Evolutionary conservation across 23 red algal species (phyloP).

Genomic region (Gracilaria gracilis): DNA sequence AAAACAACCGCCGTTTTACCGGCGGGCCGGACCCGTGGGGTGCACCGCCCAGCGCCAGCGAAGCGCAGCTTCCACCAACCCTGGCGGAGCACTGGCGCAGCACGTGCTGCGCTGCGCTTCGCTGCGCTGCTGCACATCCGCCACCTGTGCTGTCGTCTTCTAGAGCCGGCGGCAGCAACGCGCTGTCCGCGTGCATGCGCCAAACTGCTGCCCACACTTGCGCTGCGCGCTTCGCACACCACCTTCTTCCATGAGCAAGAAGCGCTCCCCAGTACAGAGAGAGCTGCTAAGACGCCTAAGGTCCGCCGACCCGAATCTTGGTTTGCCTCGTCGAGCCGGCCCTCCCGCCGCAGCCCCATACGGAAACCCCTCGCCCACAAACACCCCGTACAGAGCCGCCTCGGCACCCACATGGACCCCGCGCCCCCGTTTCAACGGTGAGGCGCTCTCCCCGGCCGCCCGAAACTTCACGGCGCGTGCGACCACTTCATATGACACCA

Average conservation of each 20-base stretch:
- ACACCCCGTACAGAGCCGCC: not conserved
- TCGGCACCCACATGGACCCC: not conserved
- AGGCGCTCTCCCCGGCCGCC: conserved; percentile 39
- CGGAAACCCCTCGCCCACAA: not conserved
- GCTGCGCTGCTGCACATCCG: not conserved
- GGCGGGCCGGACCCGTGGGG: too few relatives aligned
- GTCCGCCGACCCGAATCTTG: not conserved
- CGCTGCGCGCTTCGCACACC: not conserved
- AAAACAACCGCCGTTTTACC: too few relatives aligned
- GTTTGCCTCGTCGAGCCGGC: not conserved
- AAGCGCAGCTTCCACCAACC: too few relatives aligned
- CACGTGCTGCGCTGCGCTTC: too few relatives aligned
- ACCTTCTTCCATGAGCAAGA: conserved; percentile 27
- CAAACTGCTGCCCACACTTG: not conserved
- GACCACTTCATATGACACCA: conserved; percentile 17
- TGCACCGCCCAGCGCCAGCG: too few relatives aligned
- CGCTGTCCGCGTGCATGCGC: not conserved
- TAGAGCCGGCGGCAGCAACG: not conserved
- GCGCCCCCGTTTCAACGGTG: not conserved
- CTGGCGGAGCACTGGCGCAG: too few relatives aligned
- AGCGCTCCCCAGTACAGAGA: conserved; percentile 27
- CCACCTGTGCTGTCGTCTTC: not conserved
- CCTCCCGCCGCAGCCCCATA: not conserved
- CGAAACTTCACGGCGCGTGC: not conserved
- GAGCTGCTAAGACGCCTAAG: not conserved